phyloP scores from a whole-genome alignment of 2,329 filamentous ascomycete genomes.

The Penicillium sp. region DNA sequence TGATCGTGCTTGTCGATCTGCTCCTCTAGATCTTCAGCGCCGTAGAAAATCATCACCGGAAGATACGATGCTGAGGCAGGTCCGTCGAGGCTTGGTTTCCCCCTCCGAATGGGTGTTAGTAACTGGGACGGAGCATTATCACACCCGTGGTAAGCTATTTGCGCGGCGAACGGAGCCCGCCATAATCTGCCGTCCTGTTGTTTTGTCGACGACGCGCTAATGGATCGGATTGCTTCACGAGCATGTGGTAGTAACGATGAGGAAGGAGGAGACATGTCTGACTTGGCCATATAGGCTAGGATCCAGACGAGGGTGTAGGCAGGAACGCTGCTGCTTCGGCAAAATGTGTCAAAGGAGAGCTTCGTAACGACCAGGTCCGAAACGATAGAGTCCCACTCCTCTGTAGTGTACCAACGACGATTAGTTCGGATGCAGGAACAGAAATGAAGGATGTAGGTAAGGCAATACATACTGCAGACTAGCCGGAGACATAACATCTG shows the following conservation, averaged over 20 bases:
- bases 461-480: background rate
- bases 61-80: no score
- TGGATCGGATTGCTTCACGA: background rate
- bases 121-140: background rate
- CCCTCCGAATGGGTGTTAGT: background rate
- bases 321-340: background rate
- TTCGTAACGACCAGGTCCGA: background rate
- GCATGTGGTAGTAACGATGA: background rate
- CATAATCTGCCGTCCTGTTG: background rate
- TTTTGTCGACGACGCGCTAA: background rate
- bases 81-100: no score
- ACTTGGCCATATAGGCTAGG: background rate
- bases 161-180: background rate
- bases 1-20: background rate
- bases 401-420: background rate
- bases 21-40: no score
- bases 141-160: background rate
- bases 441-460: background rate
- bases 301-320: background rate
- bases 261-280: background rate
- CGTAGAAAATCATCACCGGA: no score
- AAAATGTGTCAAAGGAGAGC: background rate
- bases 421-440: background rate
- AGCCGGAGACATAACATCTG: background rate
- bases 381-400: background rate